Conservation (phyloP, 2,329 filamentous ascomycete genomes). For the Didymella exigua region DNA sequence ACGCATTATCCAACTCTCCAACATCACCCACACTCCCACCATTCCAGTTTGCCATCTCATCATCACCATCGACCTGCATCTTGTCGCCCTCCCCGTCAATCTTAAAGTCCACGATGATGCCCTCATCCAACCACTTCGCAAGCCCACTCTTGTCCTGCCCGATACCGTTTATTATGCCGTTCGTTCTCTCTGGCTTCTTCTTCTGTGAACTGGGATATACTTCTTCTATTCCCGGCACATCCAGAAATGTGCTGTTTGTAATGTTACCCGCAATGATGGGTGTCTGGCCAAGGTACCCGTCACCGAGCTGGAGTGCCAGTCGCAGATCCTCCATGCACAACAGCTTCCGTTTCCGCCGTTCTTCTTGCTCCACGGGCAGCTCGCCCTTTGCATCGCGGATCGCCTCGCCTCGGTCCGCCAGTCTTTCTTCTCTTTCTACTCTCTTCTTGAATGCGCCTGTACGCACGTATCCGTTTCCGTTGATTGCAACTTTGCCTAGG, state of each 20-base stretch:
- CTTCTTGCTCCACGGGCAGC: conserved; percentile 80
- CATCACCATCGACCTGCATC: conserved; percentile 46
- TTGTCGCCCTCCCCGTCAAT: conserved; percentile 25
- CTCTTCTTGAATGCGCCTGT: conserved; percentile 79
- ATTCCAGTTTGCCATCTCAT: conserved; percentile 47
- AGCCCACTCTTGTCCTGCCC: conserved; percentile 25
- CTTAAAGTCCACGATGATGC: conserved; percentile 6
- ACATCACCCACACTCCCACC: conserved; percentile 45
- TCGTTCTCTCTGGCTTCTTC: background rate
- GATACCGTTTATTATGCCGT: conserved; percentile 23
- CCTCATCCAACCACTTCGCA: conserved; percentile 12
- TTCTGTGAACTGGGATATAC: conserved; percentile 16
- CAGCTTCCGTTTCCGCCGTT: conserved; percentile 71
- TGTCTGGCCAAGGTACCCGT: conserved; percentile 77
- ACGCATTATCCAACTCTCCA: conserved; percentile 37
- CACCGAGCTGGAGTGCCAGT: conserved; percentile 75
- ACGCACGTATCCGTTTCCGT: conserved; percentile 66
- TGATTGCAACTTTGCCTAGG: conserved; percentile 60
- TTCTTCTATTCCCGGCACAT: conserved; percentile 50
- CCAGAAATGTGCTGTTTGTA: conserved; percentile 68
- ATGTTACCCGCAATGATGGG: conserved; percentile 75
- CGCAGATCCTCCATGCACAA: conserved; percentile 79
- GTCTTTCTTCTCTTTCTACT: conserved; percentile 76
- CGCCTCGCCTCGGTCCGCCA: conserved; percentile 73
- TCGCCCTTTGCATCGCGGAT: conserved; percentile 76